Evolutionary conservation across 345 rosid species (phyloP).

Genomic region (Hibiscus tridactylites): DNA sequence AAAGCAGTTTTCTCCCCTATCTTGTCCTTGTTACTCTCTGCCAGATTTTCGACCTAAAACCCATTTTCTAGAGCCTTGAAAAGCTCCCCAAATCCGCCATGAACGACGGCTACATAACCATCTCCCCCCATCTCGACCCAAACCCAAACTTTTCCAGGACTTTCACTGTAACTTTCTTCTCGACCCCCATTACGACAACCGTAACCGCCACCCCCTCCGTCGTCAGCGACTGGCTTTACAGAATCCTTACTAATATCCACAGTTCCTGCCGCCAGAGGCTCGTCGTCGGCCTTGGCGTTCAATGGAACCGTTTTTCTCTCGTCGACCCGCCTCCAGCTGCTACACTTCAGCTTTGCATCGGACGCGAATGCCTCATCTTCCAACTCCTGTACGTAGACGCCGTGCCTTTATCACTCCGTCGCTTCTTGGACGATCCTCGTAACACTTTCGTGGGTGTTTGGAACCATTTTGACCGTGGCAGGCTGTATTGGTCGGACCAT

Average conservation of each 20-base stretch:
- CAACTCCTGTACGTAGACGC: not conserved
- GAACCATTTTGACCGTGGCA: constrained; percentile 10
- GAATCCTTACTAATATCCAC: not conserved
- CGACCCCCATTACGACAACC: not conserved
- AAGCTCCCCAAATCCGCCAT: not conserved
- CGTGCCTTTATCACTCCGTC: constrained; percentile 1
- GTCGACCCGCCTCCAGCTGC: not conserved
- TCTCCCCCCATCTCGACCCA: not conserved
- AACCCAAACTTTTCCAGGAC: not conserved
- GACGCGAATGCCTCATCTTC: constrained; percentile 8
- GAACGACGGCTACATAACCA: not conserved
- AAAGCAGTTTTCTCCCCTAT: not conserved
- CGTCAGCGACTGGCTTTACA: not conserved
- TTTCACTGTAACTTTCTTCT: not conserved
- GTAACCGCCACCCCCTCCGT: constrained; percentile 4
- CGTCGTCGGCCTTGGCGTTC: constrained; percentile 13
- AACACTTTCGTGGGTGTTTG: constrained; percentile 9
- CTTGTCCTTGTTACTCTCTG: not conserved
- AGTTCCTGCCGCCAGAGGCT: not conserved
- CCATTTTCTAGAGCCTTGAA: too few relatives aligned
- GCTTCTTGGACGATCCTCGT: constrained; percentile 8
- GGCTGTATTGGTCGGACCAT: not conserved
- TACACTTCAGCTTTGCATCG: constrained; percentile 14
- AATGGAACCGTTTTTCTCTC: not conserved
- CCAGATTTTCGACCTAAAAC: not conserved